These are phyloP conservation scores for Striga asiatica DNA, from an alignment of 257 asterid genomes.

Conservation along the genomic window DNA sequence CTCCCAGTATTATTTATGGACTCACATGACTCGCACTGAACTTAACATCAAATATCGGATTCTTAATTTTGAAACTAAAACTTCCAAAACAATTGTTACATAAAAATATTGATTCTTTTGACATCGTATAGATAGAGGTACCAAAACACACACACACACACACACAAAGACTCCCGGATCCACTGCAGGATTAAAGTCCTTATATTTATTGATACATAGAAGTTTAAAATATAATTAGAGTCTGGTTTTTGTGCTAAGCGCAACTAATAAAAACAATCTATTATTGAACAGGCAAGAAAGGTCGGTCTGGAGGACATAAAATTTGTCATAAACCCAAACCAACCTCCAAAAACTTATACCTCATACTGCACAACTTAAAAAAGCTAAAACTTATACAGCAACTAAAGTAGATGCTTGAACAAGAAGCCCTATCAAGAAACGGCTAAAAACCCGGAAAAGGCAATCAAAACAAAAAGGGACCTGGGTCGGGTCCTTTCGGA, in stretches of 20 bases:
- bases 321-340: background rate
- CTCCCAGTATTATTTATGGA: no score
- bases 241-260: background rate
- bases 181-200: background rate
- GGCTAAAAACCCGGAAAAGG: background rate
- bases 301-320: background rate
- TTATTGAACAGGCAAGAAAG: background rate
- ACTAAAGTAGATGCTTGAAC: background rate
- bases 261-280: no score
- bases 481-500: conserved; percentile 91
- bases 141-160: background rate
- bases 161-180: background rate
- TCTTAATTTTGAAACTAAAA: background rate
- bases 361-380: background rate
- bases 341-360: background rate
- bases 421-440: background rate
- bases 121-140: background rate
- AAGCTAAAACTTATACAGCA: background rate
- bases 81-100: background rate
- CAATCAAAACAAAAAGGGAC: conserved; percentile 12
- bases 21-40: no score
- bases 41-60: no score
- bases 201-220: background rate
- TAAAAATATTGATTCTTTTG: background rate
- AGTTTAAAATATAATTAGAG: background rate